Base-by-base conservation (phyloP, 257 asterid species). In the Solanum appendiculatum region DNA sequence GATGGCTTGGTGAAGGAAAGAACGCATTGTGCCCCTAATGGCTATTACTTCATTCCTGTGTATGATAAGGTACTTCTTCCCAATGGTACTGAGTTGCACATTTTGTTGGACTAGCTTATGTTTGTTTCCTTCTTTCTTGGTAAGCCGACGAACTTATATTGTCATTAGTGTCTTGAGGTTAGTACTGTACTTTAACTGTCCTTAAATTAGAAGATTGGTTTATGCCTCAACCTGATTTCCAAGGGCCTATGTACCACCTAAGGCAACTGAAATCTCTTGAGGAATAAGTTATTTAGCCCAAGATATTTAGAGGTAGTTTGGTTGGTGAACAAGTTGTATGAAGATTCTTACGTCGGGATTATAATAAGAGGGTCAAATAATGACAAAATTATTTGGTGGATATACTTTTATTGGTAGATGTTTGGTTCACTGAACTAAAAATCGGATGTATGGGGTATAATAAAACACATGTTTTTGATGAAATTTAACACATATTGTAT, bases 11-110 rank as follows among this genome's bases (percentile, higher is more conserved):
- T 97, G 84, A 97, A 97, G 92, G 99, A 97, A 60, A 92, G 93
- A 87, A 94, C 99, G 2, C 98, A 95, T 54, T 97, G 98, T 89
- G 99, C 99, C 91, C 99, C 99, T 64, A 97, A 97, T 90, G 99
- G 99, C 88, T 97, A 97, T 94, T 97, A 97, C 92, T 97, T 97
- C 89, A 94, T 97, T 85, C 99, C 99, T 39, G 98, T 97, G 87
- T 97, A 97, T 86, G 99, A 97, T 92, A 97, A 97, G 99, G 99
- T 95, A 44, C 37, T 40, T 48, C 58, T 72, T 80, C 66, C 29
- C 5, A 11, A 46, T 80, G 42, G 66, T 46, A 80, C 85, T 46
- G 64, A 78, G 64, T 46, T 80, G 42, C 68, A 80, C 42, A 20
- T 80, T 80, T 27, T 78, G 12, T 44, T 27, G 39, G 84, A 48